These are phyloP conservation scores for Hemileccinum impolitum DNA, from an alignment of 768 basidiomycete species.

Conservation along the genomic window DNA sequence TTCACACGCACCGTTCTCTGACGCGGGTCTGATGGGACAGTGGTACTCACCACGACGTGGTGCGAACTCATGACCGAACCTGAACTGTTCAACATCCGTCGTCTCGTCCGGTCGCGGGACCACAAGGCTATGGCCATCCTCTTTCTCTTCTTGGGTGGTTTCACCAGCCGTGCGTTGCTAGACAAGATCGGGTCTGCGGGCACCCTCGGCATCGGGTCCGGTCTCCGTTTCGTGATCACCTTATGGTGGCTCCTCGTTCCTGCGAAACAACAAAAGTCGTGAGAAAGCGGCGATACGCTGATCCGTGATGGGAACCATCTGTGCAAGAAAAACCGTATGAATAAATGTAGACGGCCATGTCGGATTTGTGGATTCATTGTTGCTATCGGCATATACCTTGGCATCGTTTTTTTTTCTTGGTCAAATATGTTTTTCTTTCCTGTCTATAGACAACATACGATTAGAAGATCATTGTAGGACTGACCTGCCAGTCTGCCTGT, in stretches of 20 bases:
- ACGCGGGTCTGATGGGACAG: constrained; percentile 36
- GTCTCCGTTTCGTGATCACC: constrained; percentile 57
- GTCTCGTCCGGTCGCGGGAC: constrained; percentile 58
- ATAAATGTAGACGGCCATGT: constrained; percentile 7
- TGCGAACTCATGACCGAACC: constrained; percentile 86
- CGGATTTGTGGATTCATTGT: constrained; percentile 6
- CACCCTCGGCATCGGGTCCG: constrained; percentile 64
- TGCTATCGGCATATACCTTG: constrained; percentile 6
- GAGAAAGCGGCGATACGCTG: too few relatives aligned
- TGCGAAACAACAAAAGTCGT: constrained; percentile 15
- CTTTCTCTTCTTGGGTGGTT: constrained; percentile 75
- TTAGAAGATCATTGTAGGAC: too few relatives aligned
- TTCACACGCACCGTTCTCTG: background rate
- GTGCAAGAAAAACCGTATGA: too few relatives aligned
- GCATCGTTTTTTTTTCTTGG: background rate
- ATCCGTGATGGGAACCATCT: too few relatives aligned
- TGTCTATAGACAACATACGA: too few relatives aligned
- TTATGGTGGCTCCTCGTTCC: constrained; percentile 67
- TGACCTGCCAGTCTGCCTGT: too few relatives aligned
- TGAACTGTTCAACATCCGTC: constrained; percentile 56
- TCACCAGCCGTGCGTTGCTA: constrained; percentile 58
- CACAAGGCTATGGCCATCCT: constrained; percentile 65
- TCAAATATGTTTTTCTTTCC: too few relatives aligned
- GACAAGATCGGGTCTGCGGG: constrained; percentile 57
- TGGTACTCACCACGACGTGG: constrained; percentile 86